Conservation (phyloP, 805 yeast genomes). For the Hanseniaspora singularis region DNA sequence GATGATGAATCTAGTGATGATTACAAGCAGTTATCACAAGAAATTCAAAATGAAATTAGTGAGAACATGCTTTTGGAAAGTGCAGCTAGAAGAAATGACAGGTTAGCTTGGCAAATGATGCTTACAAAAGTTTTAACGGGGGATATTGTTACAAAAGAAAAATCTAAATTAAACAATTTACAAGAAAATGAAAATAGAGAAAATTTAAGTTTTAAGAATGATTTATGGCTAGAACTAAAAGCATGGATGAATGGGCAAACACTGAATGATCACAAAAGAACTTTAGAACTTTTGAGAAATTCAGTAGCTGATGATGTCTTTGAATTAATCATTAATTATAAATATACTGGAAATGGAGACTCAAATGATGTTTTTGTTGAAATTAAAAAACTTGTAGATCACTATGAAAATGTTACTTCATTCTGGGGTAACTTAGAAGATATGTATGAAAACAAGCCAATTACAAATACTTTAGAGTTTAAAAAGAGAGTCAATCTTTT, state of each 20-base stretch:
- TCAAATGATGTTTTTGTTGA: slow-evolving; percentile 12
- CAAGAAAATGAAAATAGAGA: slow-evolving; percentile 29
- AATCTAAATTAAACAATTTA: slow-evolving; percentile 55
- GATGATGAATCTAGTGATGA: slow-evolving; percentile 28
- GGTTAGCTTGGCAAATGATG: slow-evolving; percentile 95
- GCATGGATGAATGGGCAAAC: slow-evolving; percentile 74
- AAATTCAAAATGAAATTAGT: slow-evolving; percentile 23
- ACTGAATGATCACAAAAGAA: slow-evolving; percentile 61
- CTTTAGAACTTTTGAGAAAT: slow-evolving; percentile 57
- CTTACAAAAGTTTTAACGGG: slow-evolving; percentile 81
- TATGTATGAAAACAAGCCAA: slow-evolving; percentile 68
- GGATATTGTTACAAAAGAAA: slow-evolving; percentile 85
- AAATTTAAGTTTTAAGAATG: slow-evolving; percentile 44
- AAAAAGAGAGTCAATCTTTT: slow-evolving; percentile 53
- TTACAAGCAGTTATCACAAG: slow-evolving; percentile 28
- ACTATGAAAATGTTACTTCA: slow-evolving; percentile 54
- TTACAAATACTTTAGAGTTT: slow-evolving; percentile 53
- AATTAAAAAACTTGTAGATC: slow-evolving; percentile 24
- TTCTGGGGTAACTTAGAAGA: slow-evolving; percentile 71
- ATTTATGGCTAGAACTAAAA: slow-evolving; percentile 75
- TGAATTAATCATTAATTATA: slow-evolving; percentile 55
- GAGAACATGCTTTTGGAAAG: too few species aligned
- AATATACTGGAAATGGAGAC: slow-evolving; percentile 36
- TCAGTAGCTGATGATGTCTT: slow-evolving; percentile 55
- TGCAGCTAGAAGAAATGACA: too few species aligned